These are phyloP conservation scores for Termitomyces sp. DNA, from an alignment of 768 basidiomycete species.

Conservation along the genomic window DNA sequence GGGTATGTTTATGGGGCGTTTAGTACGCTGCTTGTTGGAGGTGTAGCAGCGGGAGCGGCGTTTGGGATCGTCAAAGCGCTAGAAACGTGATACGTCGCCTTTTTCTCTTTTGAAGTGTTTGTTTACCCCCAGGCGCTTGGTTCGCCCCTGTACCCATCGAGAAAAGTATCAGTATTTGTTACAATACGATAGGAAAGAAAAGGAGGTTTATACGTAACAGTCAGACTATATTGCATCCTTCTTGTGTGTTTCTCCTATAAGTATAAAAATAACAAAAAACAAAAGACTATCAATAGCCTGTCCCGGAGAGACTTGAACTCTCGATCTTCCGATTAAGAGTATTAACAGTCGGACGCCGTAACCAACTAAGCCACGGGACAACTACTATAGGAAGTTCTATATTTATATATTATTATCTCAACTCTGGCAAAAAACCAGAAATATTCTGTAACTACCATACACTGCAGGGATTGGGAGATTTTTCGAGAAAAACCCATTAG, in stretches of 20 bases:
- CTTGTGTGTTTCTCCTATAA: too few relatives aligned
- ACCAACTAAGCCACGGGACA: constrained; percentile 3
- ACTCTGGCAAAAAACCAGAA: too few relatives aligned
- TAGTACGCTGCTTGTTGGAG: constrained; percentile 85
- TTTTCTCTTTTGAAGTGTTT: not conserved
- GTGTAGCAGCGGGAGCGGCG: constrained; percentile 74
- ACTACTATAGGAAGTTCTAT: too few relatives aligned
- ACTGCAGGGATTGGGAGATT: too few relatives aligned
- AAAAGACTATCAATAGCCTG: not conserved
- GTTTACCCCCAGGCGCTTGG: not conserved
- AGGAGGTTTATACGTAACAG: too few relatives aligned
- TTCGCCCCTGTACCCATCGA: not conserved
- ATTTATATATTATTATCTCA: too few relatives aligned
- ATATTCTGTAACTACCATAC: too few relatives aligned
- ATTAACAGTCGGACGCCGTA: constrained; percentile 2
- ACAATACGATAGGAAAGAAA: not conserved
- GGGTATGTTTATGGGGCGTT: constrained; percentile 87
- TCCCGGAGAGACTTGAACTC: constrained; percentile 3
- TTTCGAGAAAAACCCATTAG: too few relatives aligned
- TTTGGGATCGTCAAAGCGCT: constrained; percentile 47
- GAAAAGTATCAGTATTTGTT: not conserved
- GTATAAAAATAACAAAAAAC: too few relatives aligned
- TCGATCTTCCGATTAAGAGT: constrained; percentile 1
- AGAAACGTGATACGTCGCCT: constrained; percentile 23
- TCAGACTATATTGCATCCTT: too few relatives aligned